Evolutionary conservation across 2,329 filamentous ascomycete genomes (phyloP), one percentile per base, ranked within the genome.

Genomic region (Clonostachys chloroleuca): DNA sequence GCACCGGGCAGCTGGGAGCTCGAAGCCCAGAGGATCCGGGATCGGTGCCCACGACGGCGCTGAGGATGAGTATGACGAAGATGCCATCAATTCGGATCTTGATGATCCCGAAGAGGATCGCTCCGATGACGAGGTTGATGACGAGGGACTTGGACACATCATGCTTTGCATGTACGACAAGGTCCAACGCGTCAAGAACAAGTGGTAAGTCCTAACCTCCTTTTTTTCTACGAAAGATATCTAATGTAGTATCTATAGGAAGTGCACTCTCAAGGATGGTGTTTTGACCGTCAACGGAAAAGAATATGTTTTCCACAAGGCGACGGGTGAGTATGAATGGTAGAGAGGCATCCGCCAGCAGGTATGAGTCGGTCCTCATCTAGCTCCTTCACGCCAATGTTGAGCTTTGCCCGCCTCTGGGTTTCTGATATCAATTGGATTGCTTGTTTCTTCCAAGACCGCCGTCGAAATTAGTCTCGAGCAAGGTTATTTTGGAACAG

Each of bases 121-220:
- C 16, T 85, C 88, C 33, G 90, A 94, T 20, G 89, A 92, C 20
- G 89, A 94, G 34, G 92, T 94, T 44, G 89, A 91, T 13, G 90
- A 95, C 50, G 92, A 95, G 40, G 81, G 84, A 35, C 81, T 87
- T 54, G 85, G 86, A 2, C 88, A 95, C 57, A 92, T 95, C 63
- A 97, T 99, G 89, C 84, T 99, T 39, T 99, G 94, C 74, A 96
- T 95, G 64, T 99, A 99, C 65, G 94, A 99, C 74, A 99, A 99
- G 74, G 94, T 99, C 10, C 92, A 97, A 70, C 81, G 94, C 43
- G 94, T 97, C 60, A 99, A 99, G 84, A 99, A 97, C 73, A 99
- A 94, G 81, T 94, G 89, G 89, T 84, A 65, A 45, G 77, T 69
- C 51, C 24, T 4, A 30, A 30, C 9, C 3, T 30, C 24, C 9